Conservation (phyloP, 2,329 filamentous ascomycete species). For the Harringtonia aguacate region DNA sequence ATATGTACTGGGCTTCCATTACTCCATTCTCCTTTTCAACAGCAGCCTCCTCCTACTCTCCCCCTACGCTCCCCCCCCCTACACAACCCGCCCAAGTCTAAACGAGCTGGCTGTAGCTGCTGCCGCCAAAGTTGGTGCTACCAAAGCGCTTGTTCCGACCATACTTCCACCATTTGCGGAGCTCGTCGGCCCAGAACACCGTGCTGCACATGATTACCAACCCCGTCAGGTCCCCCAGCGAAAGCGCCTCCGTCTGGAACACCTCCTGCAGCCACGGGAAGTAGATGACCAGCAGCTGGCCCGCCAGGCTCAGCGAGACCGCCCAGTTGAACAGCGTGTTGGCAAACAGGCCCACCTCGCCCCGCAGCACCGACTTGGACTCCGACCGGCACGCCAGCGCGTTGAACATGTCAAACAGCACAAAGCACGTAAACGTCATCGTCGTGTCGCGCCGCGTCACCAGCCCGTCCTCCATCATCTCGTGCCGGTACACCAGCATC, state of each 20-base stretch:
- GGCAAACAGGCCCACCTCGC: slow-evolving; percentile 71
- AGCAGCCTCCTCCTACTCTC: too few relatives aligned
- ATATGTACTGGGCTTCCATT: too few relatives aligned
- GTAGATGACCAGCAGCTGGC: slow-evolving; percentile 88
- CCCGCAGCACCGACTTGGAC: slow-evolving; percentile 75
- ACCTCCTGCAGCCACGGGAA: slow-evolving; percentile 87
- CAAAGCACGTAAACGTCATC: slow-evolving; percentile 98
- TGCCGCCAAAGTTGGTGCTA: slow-evolving; percentile 54
- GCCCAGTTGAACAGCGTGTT: slow-evolving; percentile 97
- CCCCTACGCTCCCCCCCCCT: neutral
- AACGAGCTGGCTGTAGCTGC: slow-evolving; percentile 60
- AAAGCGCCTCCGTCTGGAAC: slow-evolving; percentile 87
- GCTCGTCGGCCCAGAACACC: slow-evolving; percentile 93
- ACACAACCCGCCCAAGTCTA: too few relatives aligned
- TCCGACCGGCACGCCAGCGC: slow-evolving; percentile 88
- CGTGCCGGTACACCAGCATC: slow-evolving; percentile 78
- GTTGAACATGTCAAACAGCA: slow-evolving; percentile 99
- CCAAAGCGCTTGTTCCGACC: slow-evolving; percentile 41
- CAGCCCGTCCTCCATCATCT: slow-evolving; percentile 74
- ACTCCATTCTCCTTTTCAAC: neutral
- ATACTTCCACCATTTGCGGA: slow-evolving; percentile 66
- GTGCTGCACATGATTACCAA: slow-evolving; percentile 70
- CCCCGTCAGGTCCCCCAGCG: slow-evolving; percentile 60
- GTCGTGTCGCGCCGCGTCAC: slow-evolving; percentile 93
- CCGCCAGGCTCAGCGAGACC: slow-evolving; percentile 71